Evolutionary conservation across 192 early-diverging fungal genomes (phyloP), one percentile per base, ranked within the genome.

Genomic region (Mortierella alpina): DNA sequence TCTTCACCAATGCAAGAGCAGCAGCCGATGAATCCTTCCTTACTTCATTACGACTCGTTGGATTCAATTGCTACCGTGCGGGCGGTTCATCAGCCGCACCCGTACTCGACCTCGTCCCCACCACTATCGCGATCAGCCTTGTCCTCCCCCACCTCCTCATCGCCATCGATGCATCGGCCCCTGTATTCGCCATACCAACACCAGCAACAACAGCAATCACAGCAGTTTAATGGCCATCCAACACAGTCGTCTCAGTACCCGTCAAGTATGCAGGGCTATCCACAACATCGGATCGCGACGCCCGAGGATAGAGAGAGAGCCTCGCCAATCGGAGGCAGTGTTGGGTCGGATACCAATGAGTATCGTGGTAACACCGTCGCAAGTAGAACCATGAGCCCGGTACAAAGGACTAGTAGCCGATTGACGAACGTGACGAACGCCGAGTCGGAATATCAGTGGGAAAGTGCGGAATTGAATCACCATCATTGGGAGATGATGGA

Each of bases 401-500:
- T 57, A 4, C 46, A 64, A 15, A 51, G 74, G 22, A 69, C 74
- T 40, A 76, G 74, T 18, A 76, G 74, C 47, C 74, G 74, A 8
- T 44, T 76, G 61, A 76, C 74, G 23, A 69, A 69, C 12, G 41
- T 76, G 66, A 76, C 74, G 8, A 64, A 42, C 22, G 14, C 46
- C 9, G 74, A 76, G 22, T 76, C 74, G 3, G 74, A 76, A 22
- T 76, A 76, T 23, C 66, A 69, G 39, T 76, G 74, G 74, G 74
- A 69, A 54, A 76, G 74, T 20, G 74, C 74, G 5, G 74, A 76
- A 31, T 46, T 76, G 45, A 59, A 64, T 15, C 50, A 58, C 8
- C 74, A 76, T 51, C 67, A 59, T 7, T 76, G 74, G 74, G 74
- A 76, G 62, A 76, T 76, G 74, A 6, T 76, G 66, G 66, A 63